Evolutionary conservation across 73 alveolate genomes (phyloP).

Genomic region (Tetrahymena borealis): DNA sequence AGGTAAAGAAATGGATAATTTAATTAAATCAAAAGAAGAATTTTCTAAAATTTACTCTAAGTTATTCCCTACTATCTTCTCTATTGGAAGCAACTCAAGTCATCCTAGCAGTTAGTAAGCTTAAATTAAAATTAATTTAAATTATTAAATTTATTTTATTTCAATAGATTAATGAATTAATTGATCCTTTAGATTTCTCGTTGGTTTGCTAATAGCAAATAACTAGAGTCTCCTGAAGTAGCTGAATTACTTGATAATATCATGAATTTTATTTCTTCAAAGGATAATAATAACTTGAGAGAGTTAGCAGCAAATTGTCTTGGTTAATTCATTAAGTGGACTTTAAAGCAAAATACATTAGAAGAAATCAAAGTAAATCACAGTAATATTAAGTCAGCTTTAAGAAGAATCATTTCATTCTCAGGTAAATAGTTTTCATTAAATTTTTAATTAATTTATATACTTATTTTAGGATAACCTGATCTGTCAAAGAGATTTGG

Average conservation of each 20-base stretch:
- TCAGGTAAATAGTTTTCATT: background rate
- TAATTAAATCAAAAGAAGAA: conserved; percentile 55
- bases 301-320: conserved; percentile 75
- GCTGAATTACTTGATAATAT: conserved; percentile 73
- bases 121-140: background rate
- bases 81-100: conserved; percentile 37
- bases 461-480: conserved; percentile 3
- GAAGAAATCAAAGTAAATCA: conserved; percentile 57
- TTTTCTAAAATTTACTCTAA: conserved; percentile 65
- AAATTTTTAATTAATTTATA: no score
- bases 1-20: background rate
- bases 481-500: conserved; percentile 66
- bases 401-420: conserved; percentile 85
- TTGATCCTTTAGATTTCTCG: conserved; percentile 35
- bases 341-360: conserved; percentile 58
- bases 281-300: conserved; percentile 68
- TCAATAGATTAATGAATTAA: background rate
- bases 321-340: conserved; percentile 87
- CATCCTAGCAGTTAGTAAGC: conserved; percentile 23
- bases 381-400: conserved; percentile 75
- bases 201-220: conserved; percentile 91
- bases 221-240: conserved; percentile 83
- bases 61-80: conserved; percentile 62
- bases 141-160: background rate
- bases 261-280: conserved; percentile 75